Conservation (phyloP, 73 alveolate species). For the Paramecium biaurelia region DNA sequence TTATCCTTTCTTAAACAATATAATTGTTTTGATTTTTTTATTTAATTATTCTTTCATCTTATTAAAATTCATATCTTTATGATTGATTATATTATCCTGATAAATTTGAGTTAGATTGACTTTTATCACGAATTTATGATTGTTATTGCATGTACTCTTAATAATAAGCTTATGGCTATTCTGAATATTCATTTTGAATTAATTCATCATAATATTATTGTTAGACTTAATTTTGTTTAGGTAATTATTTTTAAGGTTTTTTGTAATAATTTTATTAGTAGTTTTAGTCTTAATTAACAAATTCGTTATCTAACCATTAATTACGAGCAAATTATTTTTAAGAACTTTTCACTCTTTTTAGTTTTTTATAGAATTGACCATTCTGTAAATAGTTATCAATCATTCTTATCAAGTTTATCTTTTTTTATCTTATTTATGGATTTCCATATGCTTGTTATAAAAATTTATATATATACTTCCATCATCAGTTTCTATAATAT, state of each 20-base stretch:
- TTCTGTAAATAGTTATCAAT: neutral
- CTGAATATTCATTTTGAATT: neutral
- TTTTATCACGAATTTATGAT: neutral
- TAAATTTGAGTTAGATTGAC: neutral
- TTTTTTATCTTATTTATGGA: conserved; percentile 1
- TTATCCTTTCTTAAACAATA: neutral
- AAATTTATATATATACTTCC: neutral
- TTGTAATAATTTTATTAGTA: neutral
- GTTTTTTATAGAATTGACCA: neutral
- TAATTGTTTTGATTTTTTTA: neutral
- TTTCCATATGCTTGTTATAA: conserved; percentile 39
- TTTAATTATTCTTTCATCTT: neutral
- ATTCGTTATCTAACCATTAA: neutral
- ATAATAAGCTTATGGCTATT: neutral
- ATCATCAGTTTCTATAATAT: conserved; percentile 44
- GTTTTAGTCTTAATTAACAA: neutral
- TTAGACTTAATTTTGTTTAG: neutral
- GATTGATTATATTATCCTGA: neutral
- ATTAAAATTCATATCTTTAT: neutral
- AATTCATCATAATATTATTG: neutral
- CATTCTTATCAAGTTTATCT: neutral
- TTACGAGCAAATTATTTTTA: neutral
- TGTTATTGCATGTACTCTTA: neutral
- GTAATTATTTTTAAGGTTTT: neutral
- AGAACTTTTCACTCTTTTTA: neutral